Conservation (phyloP, 495 filamentous ascomycete genomes). For the Hyaloscypha variabilis region DNA sequence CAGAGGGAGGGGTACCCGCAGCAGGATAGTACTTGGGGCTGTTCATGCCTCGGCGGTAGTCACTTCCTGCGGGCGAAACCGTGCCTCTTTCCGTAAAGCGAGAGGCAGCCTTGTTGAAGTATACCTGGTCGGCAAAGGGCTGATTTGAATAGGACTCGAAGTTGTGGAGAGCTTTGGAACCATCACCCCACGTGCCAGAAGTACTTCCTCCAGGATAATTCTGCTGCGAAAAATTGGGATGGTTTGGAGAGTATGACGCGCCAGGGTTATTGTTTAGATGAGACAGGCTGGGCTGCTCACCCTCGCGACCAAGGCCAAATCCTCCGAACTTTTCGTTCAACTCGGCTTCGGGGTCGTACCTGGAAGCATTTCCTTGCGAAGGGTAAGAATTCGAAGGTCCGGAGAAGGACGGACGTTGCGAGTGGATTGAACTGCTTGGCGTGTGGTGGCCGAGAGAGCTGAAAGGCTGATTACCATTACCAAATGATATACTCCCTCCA, state of each 20-base stretch:
- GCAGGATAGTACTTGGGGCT: constrained; percentile 57
- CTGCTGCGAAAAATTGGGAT: constrained; percentile 22
- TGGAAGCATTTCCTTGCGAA: constrained; percentile 21
- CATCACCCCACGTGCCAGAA: constrained; percentile 29
- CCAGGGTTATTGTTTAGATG: constrained; percentile 10
- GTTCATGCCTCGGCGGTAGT: constrained; percentile 44
- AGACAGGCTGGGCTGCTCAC: constrained; percentile 17
- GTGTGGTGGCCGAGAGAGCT: constrained; percentile 32
- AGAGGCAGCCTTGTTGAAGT: constrained; percentile 32
- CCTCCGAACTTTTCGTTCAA: constrained; percentile 29
- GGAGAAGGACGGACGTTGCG: constrained; percentile 29
- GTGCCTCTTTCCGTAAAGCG: constrained; percentile 36
- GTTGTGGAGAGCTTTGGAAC: constrained; percentile 19
- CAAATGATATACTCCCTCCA: constrained; percentile 24
- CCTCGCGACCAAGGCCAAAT: constrained; percentile 24
- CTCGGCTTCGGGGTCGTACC: constrained; percentile 27
- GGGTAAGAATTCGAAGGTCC: constrained; percentile 21
- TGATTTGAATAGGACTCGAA: constrained; percentile 25
- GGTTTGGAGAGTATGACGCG: constrained; percentile 25
- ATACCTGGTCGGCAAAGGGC: constrained; percentile 30
- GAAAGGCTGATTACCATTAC: constrained; percentile 22
- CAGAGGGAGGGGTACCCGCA: constrained; percentile 40
- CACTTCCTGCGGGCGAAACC: constrained; percentile 57
- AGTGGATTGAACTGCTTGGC: constrained; percentile 33
- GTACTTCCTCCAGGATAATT: constrained; percentile 14